phyloP scores from a whole-genome alignment of 495 filamentous ascomycete species.

The Neurospora cerealis region DNA sequence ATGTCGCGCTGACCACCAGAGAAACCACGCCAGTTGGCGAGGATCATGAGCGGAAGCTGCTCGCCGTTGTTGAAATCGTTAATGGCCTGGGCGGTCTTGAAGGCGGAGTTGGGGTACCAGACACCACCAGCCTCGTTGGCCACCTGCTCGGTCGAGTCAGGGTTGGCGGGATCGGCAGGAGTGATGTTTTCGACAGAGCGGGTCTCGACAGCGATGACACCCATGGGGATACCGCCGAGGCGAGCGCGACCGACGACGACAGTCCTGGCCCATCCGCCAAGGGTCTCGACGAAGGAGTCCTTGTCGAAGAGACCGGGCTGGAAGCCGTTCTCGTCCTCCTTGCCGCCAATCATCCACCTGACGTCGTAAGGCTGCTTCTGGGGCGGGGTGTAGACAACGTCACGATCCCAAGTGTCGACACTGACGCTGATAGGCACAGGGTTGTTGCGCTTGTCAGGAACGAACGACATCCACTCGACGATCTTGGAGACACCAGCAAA shows the following conservation, averaged over 20 bases:
- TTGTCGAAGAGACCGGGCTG: conserved; percentile 88
- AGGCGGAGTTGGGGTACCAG: conserved; percentile 99
- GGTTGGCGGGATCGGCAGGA: conserved; percentile 96
- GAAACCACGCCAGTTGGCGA: conserved; percentile 99
- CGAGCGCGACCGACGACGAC: conserved; percentile 95
- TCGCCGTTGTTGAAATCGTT: conserved; percentile 98
- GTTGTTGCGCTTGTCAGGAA: conserved; percentile 85
- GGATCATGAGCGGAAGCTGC: conserved; percentile 95
- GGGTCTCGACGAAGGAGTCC: conserved; percentile 91
- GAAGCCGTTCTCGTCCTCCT: conserved; percentile 70
- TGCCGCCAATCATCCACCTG: conserved; percentile 84
- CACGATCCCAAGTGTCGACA: conserved; percentile 88
- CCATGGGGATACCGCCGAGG: conserved; percentile 94
- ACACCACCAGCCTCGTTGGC: conserved; percentile 92
- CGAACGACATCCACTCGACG: conserved; percentile 92
- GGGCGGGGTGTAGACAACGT: conserved; percentile 75
- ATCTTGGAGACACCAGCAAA: conserved; percentile 98
- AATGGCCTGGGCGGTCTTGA: conserved; percentile 98
- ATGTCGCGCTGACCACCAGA: conserved; percentile 98
- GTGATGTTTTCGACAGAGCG: conserved; percentile 93
- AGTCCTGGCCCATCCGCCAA: conserved; percentile 93
- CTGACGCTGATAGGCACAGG: conserved; percentile 80
- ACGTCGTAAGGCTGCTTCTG: conserved; percentile 87
- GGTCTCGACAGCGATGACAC: conserved; percentile 96
- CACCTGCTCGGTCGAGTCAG: conserved; percentile 93